Evolutionary conservation across 2,329 filamentous ascomycete genomes (phyloP).

Genomic region (Claviceps africana): DNA sequence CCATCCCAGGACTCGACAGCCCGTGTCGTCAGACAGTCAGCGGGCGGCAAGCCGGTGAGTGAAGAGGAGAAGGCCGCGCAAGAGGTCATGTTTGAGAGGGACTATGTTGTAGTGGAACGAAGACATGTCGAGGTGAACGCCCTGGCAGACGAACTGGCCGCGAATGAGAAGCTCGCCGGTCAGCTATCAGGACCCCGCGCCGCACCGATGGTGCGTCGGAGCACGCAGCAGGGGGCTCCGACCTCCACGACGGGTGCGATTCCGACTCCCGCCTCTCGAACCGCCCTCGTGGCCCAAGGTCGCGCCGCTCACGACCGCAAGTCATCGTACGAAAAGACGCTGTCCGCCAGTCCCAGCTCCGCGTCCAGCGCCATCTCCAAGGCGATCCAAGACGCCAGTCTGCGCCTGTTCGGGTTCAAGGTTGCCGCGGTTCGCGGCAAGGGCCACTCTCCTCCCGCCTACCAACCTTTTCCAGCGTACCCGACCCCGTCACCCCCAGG

Average conservation of each 20-base stretch:
- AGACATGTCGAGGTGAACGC: conserved; percentile 92
- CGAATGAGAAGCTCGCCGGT: conserved; percentile 51
- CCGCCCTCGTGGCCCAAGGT: conserved; percentile 59
- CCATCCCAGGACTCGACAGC: conserved; percentile 10
- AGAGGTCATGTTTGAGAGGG: conserved; percentile 79
- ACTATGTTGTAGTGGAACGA: conserved; percentile 94
- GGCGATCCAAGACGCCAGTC: conserved; percentile 83
- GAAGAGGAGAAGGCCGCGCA: conserved; percentile 64
- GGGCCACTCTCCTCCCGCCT: conserved; percentile 59
- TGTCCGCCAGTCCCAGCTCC: conserved; percentile 56
- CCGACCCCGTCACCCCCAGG: conserved; percentile 48
- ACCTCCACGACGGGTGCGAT: conserved; percentile 57
- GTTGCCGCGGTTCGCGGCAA: conserved; percentile 53
- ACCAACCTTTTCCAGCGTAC: conserved; percentile 74
- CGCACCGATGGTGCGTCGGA: conserved; percentile 55
- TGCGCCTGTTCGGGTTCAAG: conserved; percentile 57
- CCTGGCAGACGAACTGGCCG: conserved; percentile 85
- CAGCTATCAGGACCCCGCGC: conserved; percentile 40
- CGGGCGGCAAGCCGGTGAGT: conserved; percentile 22
- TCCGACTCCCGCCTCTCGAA: conserved; percentile 51
- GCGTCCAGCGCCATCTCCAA: conserved; percentile 88
- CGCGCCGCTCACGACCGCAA: conserved; percentile 59
- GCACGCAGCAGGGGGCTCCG: conserved; percentile 63
- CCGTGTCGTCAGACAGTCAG: conserved; percentile 10
- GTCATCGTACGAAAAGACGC: conserved; percentile 62